Conservation (phyloP, 2,329 filamentous ascomycete species). For the Lasiodiplodia sp. region DNA sequence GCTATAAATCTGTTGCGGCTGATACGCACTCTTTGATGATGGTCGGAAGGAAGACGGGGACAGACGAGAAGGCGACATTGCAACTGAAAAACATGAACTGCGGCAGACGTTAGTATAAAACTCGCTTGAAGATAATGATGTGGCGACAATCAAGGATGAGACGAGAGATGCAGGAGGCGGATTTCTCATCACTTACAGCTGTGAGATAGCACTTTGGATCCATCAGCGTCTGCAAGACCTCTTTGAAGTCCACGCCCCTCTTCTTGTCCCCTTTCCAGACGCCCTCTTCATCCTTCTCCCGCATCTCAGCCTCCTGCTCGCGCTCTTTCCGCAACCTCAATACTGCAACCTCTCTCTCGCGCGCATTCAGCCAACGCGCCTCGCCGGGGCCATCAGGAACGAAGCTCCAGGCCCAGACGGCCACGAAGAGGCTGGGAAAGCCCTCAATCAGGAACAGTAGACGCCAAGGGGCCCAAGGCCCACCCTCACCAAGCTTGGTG, state of each 20-base stretch:
- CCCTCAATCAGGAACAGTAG: slow-evolving; percentile 84
- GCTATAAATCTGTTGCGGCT: too few relatives aligned
- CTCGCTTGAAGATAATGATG: neutral
- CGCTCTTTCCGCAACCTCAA: slow-evolving; percentile 67
- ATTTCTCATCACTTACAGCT: slow-evolving; percentile 57
- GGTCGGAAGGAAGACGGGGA: slow-evolving; percentile 86
- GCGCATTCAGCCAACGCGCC: slow-evolving; percentile 51
- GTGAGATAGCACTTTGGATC: slow-evolving; percentile 79
- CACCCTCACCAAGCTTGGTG: slow-evolving; percentile 64
- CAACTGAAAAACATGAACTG: slow-evolving; percentile 81
- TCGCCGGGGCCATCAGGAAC: slow-evolving; percentile 75
- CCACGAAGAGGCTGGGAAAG: slow-evolving; percentile 80
- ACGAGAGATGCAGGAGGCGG: neutral
- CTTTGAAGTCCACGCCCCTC: slow-evolving; percentile 59
- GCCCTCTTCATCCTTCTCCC: slow-evolving; percentile 32
- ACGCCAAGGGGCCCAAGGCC: slow-evolving; percentile 83
- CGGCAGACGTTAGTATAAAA: neutral
- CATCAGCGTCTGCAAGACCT: slow-evolving; percentile 65
- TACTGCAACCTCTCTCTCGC: slow-evolving; percentile 69
- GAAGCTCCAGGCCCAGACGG: slow-evolving; percentile 74
- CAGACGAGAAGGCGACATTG: slow-evolving; percentile 86
- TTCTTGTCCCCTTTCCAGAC: slow-evolving; percentile 16
- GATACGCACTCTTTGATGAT: slow-evolving; percentile 68
- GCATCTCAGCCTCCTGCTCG: slow-evolving; percentile 48
- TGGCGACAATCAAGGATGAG: neutral